Evolutionary conservation across 306 rosid species (phyloP), one percentile per base, ranked within the genome.

Genomic region (Vicia faba): DNA sequence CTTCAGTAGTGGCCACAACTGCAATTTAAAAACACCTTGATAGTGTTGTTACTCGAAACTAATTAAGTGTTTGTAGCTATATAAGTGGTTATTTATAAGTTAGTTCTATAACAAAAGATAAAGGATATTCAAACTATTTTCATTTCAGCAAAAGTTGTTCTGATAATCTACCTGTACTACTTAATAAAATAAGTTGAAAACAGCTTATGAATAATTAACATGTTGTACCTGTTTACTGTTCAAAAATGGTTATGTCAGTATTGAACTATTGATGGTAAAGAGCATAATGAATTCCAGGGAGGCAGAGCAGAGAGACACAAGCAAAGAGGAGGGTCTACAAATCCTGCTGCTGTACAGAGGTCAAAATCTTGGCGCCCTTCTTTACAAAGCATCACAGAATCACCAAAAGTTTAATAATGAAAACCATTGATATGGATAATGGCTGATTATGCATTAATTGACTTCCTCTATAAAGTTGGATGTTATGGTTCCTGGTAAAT

Each of bases 361-460:
- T 75, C 92, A 16, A 95, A 88, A 79, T 79, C 91, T 0, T 95
- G 99, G 99, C 88, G 89, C 46, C 99, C 99, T 20, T 86, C 95
- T 2, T 80, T 95, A 23, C 96, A 91, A 75, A 91, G 99, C 87
- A 95, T 95, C 64, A 84, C 91, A 5, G 99, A 90, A 70, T 87
- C 55, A 18, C 55, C 87, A 4, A 55, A 61, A 4, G 84, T 80
- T 74, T 86, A 82, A 80, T 74, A 54, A 61, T 36, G 74, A 13
- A 60, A 51, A 38, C 23, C 19, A 62, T 76, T 65, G 49, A 69
- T 36, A 38, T 48, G 78, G 62, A 69, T 16, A 71, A 28, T 75
- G 74, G 19, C 45, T 40, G 62, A 39, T 28, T 68, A 38, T 73
- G 65, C 43, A 36, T 57, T 54, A 62, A 56, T 61, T 61, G 53